Evolutionary conservation across 2,329 filamentous ascomycete species (phyloP), one percentile per base, ranked within the genome.

Genomic region (Moelleriella libera): DNA sequence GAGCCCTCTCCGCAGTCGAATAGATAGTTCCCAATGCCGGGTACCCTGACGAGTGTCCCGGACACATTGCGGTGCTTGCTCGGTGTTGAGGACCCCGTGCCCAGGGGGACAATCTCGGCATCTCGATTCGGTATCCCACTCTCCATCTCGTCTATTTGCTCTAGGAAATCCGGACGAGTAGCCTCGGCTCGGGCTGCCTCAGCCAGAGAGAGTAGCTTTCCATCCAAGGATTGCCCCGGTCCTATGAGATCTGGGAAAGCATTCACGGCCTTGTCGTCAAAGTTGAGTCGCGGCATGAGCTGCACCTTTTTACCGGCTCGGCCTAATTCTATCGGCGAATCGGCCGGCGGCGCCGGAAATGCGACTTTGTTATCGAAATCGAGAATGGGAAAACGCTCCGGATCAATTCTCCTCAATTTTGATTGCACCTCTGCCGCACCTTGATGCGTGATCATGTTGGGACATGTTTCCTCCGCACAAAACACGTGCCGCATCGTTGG

Each of bases 11-110:
- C 92, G 55, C 82, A 87, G 64, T 98, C 92, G 49, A 98, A 76
- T 1, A 98, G 70, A 59, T 95, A 94, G 60, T 78, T 88, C n/a
- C 92, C 92, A 55, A 81, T 76, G 4, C 82, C 85, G 6, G 92
- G 92, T 3, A 95, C 82, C 11, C 85, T 78, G 43, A 98, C 67
- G 5, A 98, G 71, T 0, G 89, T 96, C 2, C 82, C 81, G 9
- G 90, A 95, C 21, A 98, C 92, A 61, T 97, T 98, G 56, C 92
- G 85, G 63, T 96, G 92, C 61, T 94, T 94, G 34, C 88, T 94
- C 2, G 92, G 92, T 12, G 85, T 62, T 0, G 90, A 85, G 3
- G 90, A 97, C 7, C 92, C 92, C 3, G 92, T 98, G 5, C 92
- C 92, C 1, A 98, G 75, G 1, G 88, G 80, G 40, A 89, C 83